A percentile compares a stretch with the other conserved stretches of the same genome.
Evolutionary conservation across 352 stramenopile genomes (phyloP).

Genomic region (Pythium monospermum): DNA sequence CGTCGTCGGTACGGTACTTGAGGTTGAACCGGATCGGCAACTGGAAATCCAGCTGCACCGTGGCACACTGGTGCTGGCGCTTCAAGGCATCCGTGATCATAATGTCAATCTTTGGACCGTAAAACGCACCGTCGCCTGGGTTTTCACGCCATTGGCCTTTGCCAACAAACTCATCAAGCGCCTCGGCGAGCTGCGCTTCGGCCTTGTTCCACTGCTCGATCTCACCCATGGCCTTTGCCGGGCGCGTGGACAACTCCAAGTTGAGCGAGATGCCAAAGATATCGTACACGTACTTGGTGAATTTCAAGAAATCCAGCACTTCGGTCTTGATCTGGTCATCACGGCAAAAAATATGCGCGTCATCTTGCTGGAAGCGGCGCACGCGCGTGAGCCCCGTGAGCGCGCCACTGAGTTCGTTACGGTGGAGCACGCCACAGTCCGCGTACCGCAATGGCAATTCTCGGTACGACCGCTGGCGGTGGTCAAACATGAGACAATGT

Average conservation of each 20-base stretch:
- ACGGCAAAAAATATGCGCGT: constrained; percentile 98
- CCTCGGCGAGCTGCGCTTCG: constrained; percentile 62
- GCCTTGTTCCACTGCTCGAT: constrained; percentile 93
- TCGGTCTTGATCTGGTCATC: constrained; percentile 94
- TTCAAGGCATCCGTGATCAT: constrained; percentile 96
- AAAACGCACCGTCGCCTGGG: constrained; percentile 95
- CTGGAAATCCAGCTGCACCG: constrained; percentile 98
- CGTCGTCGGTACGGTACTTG: constrained; percentile 88
- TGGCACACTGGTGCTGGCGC: constrained; percentile 96
- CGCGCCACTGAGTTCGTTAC: constrained; percentile 94
- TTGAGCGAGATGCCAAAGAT: constrained; percentile 96
- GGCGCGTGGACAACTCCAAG: constrained; percentile 89
- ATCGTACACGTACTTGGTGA: constrained; percentile 93
- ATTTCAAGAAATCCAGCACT: constrained; percentile 91
- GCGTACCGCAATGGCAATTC: constrained; percentile 93
- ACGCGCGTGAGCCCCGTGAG: constrained; percentile 96
- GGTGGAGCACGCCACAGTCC: constrained; percentile 94
- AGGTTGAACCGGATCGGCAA: constrained; percentile 96
- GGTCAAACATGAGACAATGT: constrained; percentile 96
- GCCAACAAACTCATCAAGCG: constrained; percentile 68
- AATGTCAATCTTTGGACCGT: constrained; percentile 98
- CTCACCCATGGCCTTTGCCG: constrained; percentile 93
- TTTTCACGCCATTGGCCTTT: constrained; percentile 86
- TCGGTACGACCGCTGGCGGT: constrained; percentile 92
- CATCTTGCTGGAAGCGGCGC: constrained; percentile 97